These are phyloP conservation scores for Lepidium campestre DNA, from an alignment of 441 rosid genomes.

Conservation along the genomic window DNA sequence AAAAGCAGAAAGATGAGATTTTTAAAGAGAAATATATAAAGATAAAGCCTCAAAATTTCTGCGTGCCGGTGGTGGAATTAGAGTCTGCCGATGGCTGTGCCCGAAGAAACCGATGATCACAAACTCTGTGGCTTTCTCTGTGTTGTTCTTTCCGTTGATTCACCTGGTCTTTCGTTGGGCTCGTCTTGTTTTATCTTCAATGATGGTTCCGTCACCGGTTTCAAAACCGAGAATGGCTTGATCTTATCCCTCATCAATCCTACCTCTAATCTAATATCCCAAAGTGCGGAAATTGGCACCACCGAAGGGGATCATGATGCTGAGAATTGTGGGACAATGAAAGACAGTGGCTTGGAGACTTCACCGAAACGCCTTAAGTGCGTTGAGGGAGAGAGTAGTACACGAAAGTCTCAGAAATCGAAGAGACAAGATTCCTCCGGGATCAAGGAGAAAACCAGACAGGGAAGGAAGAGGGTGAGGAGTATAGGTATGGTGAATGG, in stretches of 20 bases:
- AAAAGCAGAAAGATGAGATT: background rate
- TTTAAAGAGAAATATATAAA: background rate
- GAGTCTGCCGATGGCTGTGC: constrained; percentile 23
- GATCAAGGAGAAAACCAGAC: constrained; percentile 13
- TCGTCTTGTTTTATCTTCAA: constrained; percentile 43
- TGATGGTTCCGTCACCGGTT: constrained; percentile 34
- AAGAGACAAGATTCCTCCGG: constrained; percentile 4
- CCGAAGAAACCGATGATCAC: constrained; percentile 32
- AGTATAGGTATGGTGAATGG: constrained; percentile 73
- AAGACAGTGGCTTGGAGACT: constrained; percentile 8
- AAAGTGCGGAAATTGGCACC: background rate
- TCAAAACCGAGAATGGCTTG: constrained; percentile 42
- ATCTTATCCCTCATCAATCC: constrained; percentile 34
- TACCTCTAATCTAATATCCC: background rate
- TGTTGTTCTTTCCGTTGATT: constrained; percentile 39
- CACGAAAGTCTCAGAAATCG: constrained; percentile 16
- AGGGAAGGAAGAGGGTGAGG: constrained; percentile 31
- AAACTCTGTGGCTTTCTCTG: constrained; percentile 77
- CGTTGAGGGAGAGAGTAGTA: background rate
- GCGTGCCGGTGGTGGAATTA: background rate
- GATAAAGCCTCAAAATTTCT: background rate
- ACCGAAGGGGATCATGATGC: background rate
- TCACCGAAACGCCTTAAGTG: constrained; percentile 12
- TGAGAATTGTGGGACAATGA: background rate
- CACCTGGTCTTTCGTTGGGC: constrained; percentile 21